Base-by-base conservation (phyloP, 1,284 basidiomycete species). In the Naganishia sp. region DNA sequence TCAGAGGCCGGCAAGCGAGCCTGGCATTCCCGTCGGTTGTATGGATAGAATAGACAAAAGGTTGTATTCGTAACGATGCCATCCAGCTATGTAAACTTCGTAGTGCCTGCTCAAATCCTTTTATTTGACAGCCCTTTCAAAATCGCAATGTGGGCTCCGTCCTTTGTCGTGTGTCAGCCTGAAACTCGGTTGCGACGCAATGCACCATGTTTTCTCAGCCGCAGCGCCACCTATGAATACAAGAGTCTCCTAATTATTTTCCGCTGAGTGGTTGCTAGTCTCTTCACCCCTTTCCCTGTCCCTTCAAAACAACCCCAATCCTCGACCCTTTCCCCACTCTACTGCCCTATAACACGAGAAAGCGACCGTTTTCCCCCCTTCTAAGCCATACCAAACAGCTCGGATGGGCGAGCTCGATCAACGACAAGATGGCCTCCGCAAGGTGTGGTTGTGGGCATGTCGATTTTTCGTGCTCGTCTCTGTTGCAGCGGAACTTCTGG, bases 121-220 rank as follows among this genome's bases (percentile, higher is more conserved):
- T 39, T 28, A 28, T 28, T 28, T 9, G 7, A 13, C 3, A 39
- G 36, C 36, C 36, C 36, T 39, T 39, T 7, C 36, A 13, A 39
- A 10, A 7, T 13, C 36, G 53, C 16, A 23, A 39, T n/a, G 28
- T 42, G 10, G 23, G 2, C 18, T 5, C 4, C 6, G 1, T 61
- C 59, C 59, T 52, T 61, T 61, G 59, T 43, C 16, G 5, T 13
- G 48, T 61, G 39, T 52, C 59, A 61, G 59, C 6, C 16, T 61
- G 57, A 61, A 52, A 52, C 59, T 18, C 39, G 33, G 6, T 39
- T 23, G 18, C 3, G 42, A 21, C 42, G 28, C 5, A 28, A 28
- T 28, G 28, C 28, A 28, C 28, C 28, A 28, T 25, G 48, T 28
- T 18, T 21, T n/a, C 11, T 60, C 33, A 25, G 4, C 15, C 11